These are phyloP conservation scores for Hyphopichia wangnamkhiaoensis DNA, from an alignment of 1,139 yeast genomes.

Conservation along the genomic window DNA sequence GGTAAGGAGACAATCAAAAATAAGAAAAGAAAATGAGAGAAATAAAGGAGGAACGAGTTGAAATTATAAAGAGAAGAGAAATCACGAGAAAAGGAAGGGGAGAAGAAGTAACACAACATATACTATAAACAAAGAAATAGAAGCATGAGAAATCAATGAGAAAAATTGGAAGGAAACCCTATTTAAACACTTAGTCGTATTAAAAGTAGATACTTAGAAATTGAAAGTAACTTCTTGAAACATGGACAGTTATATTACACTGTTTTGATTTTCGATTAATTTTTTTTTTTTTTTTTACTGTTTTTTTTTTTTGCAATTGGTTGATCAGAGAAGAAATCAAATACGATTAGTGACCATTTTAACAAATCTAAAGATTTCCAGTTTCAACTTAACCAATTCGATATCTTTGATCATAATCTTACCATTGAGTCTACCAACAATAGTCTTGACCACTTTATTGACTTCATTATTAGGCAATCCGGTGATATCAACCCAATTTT, in stretches of 20 bases:
- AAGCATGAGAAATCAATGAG: too few species aligned
- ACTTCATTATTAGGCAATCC: constrained; percentile 43
- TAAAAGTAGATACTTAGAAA: too few species aligned
- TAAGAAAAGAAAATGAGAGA: too few species aligned
- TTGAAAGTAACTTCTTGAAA: too few species aligned
- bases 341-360: constrained; percentile 42
- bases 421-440: constrained; percentile 45
- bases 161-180: too few species aligned
- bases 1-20: constrained; percentile 1
- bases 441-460: constrained; percentile 36
- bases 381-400: constrained; percentile 40
- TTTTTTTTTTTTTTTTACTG: background rate
- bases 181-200: too few species aligned
- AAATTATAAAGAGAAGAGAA: too few species aligned
- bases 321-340: constrained; percentile 10
- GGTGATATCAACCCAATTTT: constrained; percentile 39
- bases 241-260: background rate
- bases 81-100: too few species aligned
- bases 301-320: background rate
- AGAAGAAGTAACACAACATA: too few species aligned
- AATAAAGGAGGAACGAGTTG: too few species aligned
- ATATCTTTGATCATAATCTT: constrained; percentile 40
- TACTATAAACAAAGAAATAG: too few species aligned
- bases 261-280: background rate
- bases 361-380: constrained; percentile 46